Base-by-base conservation (phyloP, 2,329 filamentous ascomycete genomes). In the Ophiosphaerella narmari region DNA sequence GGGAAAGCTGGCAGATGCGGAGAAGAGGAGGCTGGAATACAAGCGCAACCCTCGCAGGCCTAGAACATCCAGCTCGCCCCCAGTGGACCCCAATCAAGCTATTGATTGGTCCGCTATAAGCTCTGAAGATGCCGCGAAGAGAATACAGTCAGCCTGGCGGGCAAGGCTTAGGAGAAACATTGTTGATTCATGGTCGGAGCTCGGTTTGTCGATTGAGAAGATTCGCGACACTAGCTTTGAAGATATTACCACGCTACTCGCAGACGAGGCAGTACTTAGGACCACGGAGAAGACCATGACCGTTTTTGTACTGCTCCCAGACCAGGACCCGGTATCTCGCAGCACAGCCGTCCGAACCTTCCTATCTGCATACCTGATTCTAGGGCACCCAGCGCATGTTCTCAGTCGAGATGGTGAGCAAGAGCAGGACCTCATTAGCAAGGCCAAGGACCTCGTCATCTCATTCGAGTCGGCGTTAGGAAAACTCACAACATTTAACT, bases 321-420 rank as follows among this genome's bases (percentile, higher is more conserved):
- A 70, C 4, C 80, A 84, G 42, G 87, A 91, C 33, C 82, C 82
- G 3, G 74, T 80, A 2, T 82, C 83, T 13, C 86, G 84, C 1
- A 82, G 87, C 48, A 85, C 87, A 32, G 82, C 85, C 13, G 84
- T 89, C 35, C 81, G 89, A 61, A 91, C 87, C 1, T 93, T 93
- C 63, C 75, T 94, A 47, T 91, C 88, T 66, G 87, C 90, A 5
- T 93, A 88, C 67, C 78, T 94, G 46, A 91, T 93, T 53, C 77
- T 91, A 23, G 89, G 88, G 1, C 90, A 93, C 68, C 89, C 90
- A 1, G 85, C 86, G 1, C 86, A 90, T 60, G 89, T 93, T 1
- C 81, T 94, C 31, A 89, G 83, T 71, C 89, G 86, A 68, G 89
- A 90, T 66, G 85, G 87, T 42, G 80, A 85, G 50, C 82, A 83